Conservation (phyloP, 257 asterid genomes). For the Salvia rosmarinus region DNA sequence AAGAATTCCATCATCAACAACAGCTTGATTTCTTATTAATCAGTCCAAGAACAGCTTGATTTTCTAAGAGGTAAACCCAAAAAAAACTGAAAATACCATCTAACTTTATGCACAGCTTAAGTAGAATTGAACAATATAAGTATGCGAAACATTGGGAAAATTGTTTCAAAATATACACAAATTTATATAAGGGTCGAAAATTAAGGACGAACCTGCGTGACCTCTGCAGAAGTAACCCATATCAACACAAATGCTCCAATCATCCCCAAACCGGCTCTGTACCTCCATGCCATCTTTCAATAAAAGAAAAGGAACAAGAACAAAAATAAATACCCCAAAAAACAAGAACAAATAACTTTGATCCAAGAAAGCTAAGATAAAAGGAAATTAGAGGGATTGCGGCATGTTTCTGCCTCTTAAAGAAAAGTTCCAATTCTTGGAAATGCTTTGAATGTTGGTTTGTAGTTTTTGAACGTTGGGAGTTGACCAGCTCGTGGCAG, state of each 20-base stretch:
- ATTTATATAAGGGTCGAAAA: slow-evolving; percentile 5
- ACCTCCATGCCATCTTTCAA: slow-evolving; percentile 71
- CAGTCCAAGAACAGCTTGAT: background rate
- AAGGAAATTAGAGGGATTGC: slow-evolving; percentile 1
- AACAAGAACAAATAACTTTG: background rate
- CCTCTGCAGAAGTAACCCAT: slow-evolving; percentile 89
- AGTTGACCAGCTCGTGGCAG: slow-evolving; percentile 25
- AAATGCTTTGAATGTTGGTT: slow-evolving; percentile 38
- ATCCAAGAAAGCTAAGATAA: background rate
- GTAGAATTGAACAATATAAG: background rate
- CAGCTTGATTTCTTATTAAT: background rate
- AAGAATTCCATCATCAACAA: slow-evolving; percentile 6
- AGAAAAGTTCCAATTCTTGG: slow-evolving; percentile 28
- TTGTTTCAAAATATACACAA: background rate
- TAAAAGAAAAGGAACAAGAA: too few species aligned
- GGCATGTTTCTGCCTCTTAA: background rate
- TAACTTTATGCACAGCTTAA: slow-evolving; percentile 19
- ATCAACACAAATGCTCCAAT: slow-evolving; percentile 78
- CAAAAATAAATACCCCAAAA: slow-evolving; percentile 5
- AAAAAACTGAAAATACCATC: background rate
- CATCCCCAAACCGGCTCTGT: slow-evolving; percentile 67
- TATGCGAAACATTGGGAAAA: background rate
- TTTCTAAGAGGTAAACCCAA: background rate
- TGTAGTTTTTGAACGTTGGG: slow-evolving; percentile 4
- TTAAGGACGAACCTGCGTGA: slow-evolving; percentile 68